Evolutionary conservation across 192 early-diverging fungal genomes (phyloP).

Genomic region (Coemansia sp.): DNA sequence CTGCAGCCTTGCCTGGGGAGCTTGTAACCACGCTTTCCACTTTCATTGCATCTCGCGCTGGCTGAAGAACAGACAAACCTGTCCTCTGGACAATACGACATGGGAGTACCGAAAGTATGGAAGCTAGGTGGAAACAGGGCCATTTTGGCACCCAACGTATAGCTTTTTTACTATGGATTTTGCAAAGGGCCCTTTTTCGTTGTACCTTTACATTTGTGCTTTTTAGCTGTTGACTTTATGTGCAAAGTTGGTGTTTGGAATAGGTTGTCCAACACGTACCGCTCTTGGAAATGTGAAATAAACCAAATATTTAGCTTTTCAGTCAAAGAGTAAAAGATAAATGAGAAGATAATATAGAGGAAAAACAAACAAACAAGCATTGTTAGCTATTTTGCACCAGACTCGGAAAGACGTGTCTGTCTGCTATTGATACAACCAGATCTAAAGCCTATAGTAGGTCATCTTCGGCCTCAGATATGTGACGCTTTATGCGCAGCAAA

Average conservation of each 20-base stretch:
- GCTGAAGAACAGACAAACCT: conserved; percentile 95
- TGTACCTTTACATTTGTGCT: neutral
- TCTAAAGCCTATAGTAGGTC: conserved; percentile 28
- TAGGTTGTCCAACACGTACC: too few relatives aligned
- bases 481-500: conserved; percentile 85
- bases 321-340: too few relatives aligned
- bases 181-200: neutral
- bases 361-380: neutral
- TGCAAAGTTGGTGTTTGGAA: too few relatives aligned
- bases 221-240: too few relatives aligned
- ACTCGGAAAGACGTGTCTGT: neutral
- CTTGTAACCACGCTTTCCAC: conserved; percentile 98
- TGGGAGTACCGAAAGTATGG: conserved; percentile 97
- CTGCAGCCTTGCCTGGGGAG: conserved; percentile 96
- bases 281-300: too few relatives aligned
- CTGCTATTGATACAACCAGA: neutral
- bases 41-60: conserved; percentile 98
- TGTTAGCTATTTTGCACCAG: too few relatives aligned
- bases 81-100: conserved; percentile 96
- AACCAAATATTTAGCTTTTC: too few relatives aligned
- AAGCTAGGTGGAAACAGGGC: neutral
- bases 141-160: neutral
- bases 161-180: neutral
- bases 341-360: neutral
- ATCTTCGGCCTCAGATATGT: conserved; percentile 64